Evolutionary conservation across 2,329 filamentous ascomycete species (phyloP), one percentile per base, ranked within the genome.

Genomic region (Diaporthe citriasiana): DNA sequence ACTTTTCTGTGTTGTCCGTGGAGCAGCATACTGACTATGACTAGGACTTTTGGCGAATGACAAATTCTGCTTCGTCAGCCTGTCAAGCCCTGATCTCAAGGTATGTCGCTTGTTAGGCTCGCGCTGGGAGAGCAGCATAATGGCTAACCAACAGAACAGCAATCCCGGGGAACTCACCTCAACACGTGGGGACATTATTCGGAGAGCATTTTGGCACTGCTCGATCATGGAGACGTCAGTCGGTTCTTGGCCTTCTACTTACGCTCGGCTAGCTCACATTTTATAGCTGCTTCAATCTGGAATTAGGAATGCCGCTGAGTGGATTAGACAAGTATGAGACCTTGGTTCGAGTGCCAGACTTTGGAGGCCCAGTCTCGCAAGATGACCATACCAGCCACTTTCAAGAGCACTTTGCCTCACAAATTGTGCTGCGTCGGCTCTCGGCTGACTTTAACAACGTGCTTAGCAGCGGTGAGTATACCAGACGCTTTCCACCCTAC

Each of bases 41-140:
- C 15, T 73, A 91, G 87, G 90, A 91, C 75, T 91, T 90, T 76
- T 92, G 90, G 90, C 86, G 89, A 70, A 87, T 89, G 81, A 86
- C 85, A 8, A 86, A 86, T 4, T 85, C 84, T 25, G 89, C 90
- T 5, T 91, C 89, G 0, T 82, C 88, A 77, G 87, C 89, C 22
- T 91, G 89, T 76, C 88, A 90, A 78, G 84, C 88, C 2, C 79
- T 91, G 45, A 83, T 92, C 75, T 85, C 85, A 56, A 89, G 88
- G 89, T 90, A 80, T 53, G 74, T 53, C 22, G 63, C 27, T 50
- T 13, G 3, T n/a, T 13, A 22, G 15, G 27, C 25, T 38, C n/a
- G 5, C 2, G 22, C 6, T 33, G 8, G 7, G 19, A 55, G 35
- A 30, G 42, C 73, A 71, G 75, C 38, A 2, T 25, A 4, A 15